Conservation (phyloP, 2,329 filamentous ascomycete species). For the Hypoxylon sp. region DNA sequence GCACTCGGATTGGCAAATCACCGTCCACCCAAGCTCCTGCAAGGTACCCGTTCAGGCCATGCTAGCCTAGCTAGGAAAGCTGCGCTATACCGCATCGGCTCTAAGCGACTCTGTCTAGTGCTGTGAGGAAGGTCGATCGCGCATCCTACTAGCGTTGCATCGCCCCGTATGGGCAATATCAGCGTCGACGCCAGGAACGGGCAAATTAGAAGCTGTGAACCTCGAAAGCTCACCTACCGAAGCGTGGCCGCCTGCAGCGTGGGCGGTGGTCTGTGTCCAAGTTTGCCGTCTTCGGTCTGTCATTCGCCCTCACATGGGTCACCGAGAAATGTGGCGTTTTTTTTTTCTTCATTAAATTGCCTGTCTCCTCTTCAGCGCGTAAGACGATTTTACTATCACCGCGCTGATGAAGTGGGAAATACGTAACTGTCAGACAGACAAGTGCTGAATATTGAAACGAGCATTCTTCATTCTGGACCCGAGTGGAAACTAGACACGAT, state of each 20-base stretch:
- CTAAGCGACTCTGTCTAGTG: conserved; percentile 24
- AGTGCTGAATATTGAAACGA: conserved; percentile 1
- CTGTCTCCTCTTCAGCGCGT: conserved; percentile 17
- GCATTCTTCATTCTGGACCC: no score
- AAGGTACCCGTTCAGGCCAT: conserved; percentile 40
- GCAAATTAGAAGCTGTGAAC: neutral
- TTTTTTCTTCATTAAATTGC: conserved; percentile 25
- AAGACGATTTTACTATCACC: conserved; percentile 18
- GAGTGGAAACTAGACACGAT: no score
- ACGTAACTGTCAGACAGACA: neutral
- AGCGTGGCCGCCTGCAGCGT: neutral
- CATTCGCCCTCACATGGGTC: conserved; percentile 6
- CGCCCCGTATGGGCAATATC: conserved; percentile 3
- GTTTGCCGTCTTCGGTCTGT: conserved; percentile 6
- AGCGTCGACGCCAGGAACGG: conserved; percentile 1
- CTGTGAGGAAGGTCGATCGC: conserved; percentile 31
- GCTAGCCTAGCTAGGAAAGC: conserved; percentile 31
- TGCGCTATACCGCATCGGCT: conserved; percentile 31
- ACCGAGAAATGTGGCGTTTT: conserved; percentile 28
- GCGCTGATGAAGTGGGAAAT: conserved; percentile 5
- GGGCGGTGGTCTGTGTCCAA: neutral
- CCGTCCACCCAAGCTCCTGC: conserved; percentile 30
- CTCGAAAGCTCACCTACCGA: neutral
- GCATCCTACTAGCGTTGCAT: conserved; percentile 32
- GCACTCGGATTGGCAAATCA: conserved; percentile 33